Base-by-base conservation (phyloP, 2,329 filamentous ascomycete species). In the Diaporthe citri region DNA sequence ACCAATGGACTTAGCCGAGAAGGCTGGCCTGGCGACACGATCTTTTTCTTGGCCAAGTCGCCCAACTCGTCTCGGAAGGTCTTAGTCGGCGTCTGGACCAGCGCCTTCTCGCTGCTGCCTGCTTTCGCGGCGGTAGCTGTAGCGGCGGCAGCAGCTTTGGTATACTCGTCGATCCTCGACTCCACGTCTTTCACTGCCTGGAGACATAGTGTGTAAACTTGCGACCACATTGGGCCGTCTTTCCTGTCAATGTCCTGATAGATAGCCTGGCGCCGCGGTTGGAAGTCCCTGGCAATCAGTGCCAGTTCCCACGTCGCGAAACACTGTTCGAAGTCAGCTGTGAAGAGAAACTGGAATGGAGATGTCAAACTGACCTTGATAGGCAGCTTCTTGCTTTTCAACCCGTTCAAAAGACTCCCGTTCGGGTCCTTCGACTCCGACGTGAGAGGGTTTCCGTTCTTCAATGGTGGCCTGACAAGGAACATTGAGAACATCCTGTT, bases 261-360 rank as follows among this genome's bases (percentile, higher is more conserved):
- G 73, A 98, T 95, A 28, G 91, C 90, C 82, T 93, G 94, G 71
- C 96, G 91, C 46, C 95, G 92, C n/a, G 91, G 88, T 22, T 92
- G 88, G 77, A 94, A 96, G 72, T 91, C 89, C 74, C 93, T 90
- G 51, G 94, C 92, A 78, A 98, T 97, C 73, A 94, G 88, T 41
- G 92, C 91, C 39, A 98, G 87, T 81, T 98, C 96, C 96, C 96
- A 98, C 83, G 97, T 93, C 22, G 96, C 96, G 82, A 97, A 97
- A 0, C 91, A 90, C 89, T 94, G 75, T 17, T 1, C 31, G n/a
- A 55, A 7, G 66, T 76, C 77, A 84, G 77, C 22, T 7, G 12
- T 25, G 15, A 25, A 4, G 12, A 20, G 7, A n/a, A 5, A 15
- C 41, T 20, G 28, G 8, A 2, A 15, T 46, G 57, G 13, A 17